Conservation (phyloP, 148 eudicot species). For the Chenopodium suecicum region DNA sequence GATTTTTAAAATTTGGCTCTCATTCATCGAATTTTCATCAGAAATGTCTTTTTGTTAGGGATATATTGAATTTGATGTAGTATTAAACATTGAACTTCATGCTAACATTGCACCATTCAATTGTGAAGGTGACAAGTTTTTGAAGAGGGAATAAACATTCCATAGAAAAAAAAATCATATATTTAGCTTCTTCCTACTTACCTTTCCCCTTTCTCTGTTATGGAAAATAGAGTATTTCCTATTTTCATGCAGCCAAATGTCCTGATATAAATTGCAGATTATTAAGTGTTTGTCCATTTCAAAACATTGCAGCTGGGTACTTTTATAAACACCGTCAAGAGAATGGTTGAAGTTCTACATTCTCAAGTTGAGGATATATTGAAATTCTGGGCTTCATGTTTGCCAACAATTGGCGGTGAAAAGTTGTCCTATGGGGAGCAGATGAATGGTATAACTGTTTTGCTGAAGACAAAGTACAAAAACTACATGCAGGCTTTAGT, state of each 20-base stretch:
- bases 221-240: neutral
- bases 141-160: neutral
- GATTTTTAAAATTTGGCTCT: neutral
- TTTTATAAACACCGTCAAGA: conserved; percentile 75
- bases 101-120: neutral
- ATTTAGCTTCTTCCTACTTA: neutral
- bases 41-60: neutral
- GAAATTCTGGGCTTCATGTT: conserved; percentile 76
- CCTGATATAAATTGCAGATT: neutral
- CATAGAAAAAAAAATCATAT: too few species aligned
- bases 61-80: neutral
- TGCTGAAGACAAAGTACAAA: conserved; percentile 81
- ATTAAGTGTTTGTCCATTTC: neutral
- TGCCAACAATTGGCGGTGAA: conserved; percentile 54
- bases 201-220: neutral
- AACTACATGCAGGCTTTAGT: conserved; percentile 80
- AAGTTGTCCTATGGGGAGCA: conserved; percentile 78
- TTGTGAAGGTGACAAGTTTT: neutral
- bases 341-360: conserved; percentile 78
- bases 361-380: conserved; percentile 69
- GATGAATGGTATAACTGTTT: conserved; percentile 69
- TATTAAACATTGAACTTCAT: neutral
- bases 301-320: conserved; percentile 59
- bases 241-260: neutral
- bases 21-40: neutral